Evolutionary conservation across 108 stramenopile species (phyloP), one percentile per base, ranked within the genome.

Genomic region (Nitzschia sp.): DNA sequence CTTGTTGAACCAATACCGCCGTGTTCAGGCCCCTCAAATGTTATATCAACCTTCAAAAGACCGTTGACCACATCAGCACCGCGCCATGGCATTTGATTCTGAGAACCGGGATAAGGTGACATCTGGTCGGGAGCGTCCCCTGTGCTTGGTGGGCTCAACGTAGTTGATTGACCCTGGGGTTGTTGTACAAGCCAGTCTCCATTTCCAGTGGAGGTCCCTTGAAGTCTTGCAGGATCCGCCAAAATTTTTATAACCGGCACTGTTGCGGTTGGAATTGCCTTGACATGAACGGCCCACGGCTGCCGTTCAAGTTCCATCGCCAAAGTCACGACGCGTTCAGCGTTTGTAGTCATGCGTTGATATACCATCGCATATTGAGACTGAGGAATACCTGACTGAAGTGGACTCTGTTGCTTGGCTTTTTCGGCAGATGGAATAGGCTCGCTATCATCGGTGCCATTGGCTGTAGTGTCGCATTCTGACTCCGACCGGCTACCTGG

Each of bases 1-100:
- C 76, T 76, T 0, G 91, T 94, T 11, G 91, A 92, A n/a, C 91
- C 92, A 60, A 96, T 89, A 22, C 95, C 94, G 68, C 96, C 95
- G 72, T 98, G 96, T 63, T 90, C 87, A 6, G 86, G 90, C 46
- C 92, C 93, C 63, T 97, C 96, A 70, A 98, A 96, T 19, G 96
- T 95, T 31, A 98, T 97, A 79, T 98, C 97, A 2, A 98, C 82
- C 8, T 86, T 83, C 48, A 92, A 66, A 48, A 92, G 62, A 35
- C 91, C 91, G 64, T 92, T 94, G 73, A 90, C 86, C 16, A 91
- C 79, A 59, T 94, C 93, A 26, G 93, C 86, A 26, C 93, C 93
- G 33, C 93, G 83, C 93, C 93, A 94, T n/a, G 77, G 61, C 41
- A 78, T 67, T 53, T 75, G 68, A 52, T 71, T 47, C 53, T 73